Base-by-base conservation (phyloP, 1,139 yeast genomes). In the Chernovozyma aurita region DNA sequence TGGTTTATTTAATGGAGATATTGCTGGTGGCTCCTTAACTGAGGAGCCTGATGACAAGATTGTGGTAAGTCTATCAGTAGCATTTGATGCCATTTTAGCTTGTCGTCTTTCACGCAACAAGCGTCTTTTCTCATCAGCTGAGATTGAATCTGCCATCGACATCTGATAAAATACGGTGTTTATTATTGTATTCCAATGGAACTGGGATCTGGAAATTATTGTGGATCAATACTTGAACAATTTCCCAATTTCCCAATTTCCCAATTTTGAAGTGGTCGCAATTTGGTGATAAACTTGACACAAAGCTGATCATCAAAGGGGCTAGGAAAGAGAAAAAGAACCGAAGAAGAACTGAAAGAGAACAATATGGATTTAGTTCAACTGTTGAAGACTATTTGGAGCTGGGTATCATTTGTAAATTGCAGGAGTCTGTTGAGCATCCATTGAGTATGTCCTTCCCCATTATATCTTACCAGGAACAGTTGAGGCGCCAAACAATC, bases 71-170 rank as follows among this genome's bases (percentile, higher is more conserved):
- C 92, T 64, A 14, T 68, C 66, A 3, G 75, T 53, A 17, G 80
- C 83, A 33, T 71, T 70, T 3, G 84, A 82, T 36, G 70, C 65
- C 68, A 83, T 72, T 55, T 80, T 82, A 45, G 85, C 83, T 35
- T 78, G 82, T 47, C 90, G 69, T 52, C 87, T 71, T 51, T 83
- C 88, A 42, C 88, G 70, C 28, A 82, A 59, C 21, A 79, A 49
- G 39, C 68, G 64, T 48, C 80, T 74, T 59, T 77, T 80, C 49
- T 83, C 90, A 31, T 78, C 82, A 4, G 80, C 83, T 22, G 73
- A 55, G 35, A 73, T 34, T 34, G 57, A 33, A 15, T 43, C 61
- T 16, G 62, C 45, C 59, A 61, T 58, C n/a, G 35, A 25, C 31
- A 30, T 30, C 4, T n/a, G n/a, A n/a, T n/a, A n/a, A n/a, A n/a